Conservation (phyloP, 2,329 filamentous ascomycete species). For the Fusarium pseudonygamai region DNA sequence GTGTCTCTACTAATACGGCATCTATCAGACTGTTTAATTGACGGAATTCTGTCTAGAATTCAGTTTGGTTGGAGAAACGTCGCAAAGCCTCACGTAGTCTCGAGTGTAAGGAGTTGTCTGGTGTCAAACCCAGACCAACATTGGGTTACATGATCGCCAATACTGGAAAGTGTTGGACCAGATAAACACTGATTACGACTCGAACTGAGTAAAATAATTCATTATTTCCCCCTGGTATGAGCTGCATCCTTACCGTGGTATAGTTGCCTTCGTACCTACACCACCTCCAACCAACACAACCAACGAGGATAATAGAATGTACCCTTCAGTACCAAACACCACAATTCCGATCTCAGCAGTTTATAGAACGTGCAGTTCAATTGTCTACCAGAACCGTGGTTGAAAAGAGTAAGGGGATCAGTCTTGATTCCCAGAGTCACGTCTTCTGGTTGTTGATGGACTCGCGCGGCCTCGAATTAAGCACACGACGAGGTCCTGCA, state of each 20-base stretch:
- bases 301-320: neutral
- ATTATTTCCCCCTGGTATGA: rapidly evolving
- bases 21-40: neutral
- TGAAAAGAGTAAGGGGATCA: too few relatives aligned
- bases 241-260: neutral
- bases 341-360: too few relatives aligned
- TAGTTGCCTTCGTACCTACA: neutral
- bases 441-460: neutral
- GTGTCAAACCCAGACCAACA: neutral
- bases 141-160: too few relatives aligned
- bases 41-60: neutral
- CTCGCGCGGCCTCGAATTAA: neutral
- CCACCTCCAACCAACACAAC: neutral
- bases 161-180: too few relatives aligned
- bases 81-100: too few relatives aligned
- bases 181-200: rapidly evolving
- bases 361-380: too few relatives aligned
- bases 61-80: neutral
- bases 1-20: neutral
- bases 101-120: neutral
- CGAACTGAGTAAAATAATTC: rapidly evolving
- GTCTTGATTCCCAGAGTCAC: neutral
- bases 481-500: neutral
- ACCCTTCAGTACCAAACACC: neutral
- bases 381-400: rapidly evolving